Base-by-base conservation (phyloP, 192 early-diverging fungal genomes). In the Dispira simplex region DNA sequence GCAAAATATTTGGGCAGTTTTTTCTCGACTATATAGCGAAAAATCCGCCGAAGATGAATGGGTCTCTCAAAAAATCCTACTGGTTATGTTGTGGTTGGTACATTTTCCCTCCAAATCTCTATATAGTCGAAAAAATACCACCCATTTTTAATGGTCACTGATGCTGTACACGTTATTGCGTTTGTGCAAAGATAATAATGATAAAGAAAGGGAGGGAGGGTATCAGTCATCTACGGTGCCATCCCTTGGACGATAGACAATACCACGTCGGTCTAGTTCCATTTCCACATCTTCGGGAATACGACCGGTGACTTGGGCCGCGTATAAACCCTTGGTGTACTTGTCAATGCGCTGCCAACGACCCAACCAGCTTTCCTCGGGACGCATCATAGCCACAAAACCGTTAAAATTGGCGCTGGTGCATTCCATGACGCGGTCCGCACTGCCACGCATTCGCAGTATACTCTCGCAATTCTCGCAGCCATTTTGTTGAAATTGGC, bases 381-480 rank as follows among this genome's bases (percentile, higher is more conserved):
- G 89, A 66, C 83, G 77, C 76, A 89, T 85, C 64, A 85, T n/a
- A n/a, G n/a, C 84, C 64, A 86, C 84, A 11, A 82, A 64, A 14
- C 89, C 90, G 63, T 89, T 87, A 57, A 85, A 90, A 32, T 82
- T 86, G 21, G 79, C 69, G 62, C 81, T 88, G 32, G 90, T 92
- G 71, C 90, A 92, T 59, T 90, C 87, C 49, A 74, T 64, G 27
- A 90, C 82, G 46, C 79, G 69, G 66, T 83, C 83, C 57, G 71
- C 75, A 39, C 71, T 73, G 23, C 83, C 82, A 67, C 79, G 76
- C 79, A 90, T 80, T 39, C 72, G 77, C 62, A 92, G 66, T n/a
- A 84, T 74, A 3, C 77, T 74, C 70, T 92, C 88, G 70, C 90
- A 92, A 65, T 92, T 92, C 25, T 90, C 88, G 68, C 90, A 92